Conservation (phyloP, 768 basidiomycete genomes). For the Cantharellus anzutake region DNA sequence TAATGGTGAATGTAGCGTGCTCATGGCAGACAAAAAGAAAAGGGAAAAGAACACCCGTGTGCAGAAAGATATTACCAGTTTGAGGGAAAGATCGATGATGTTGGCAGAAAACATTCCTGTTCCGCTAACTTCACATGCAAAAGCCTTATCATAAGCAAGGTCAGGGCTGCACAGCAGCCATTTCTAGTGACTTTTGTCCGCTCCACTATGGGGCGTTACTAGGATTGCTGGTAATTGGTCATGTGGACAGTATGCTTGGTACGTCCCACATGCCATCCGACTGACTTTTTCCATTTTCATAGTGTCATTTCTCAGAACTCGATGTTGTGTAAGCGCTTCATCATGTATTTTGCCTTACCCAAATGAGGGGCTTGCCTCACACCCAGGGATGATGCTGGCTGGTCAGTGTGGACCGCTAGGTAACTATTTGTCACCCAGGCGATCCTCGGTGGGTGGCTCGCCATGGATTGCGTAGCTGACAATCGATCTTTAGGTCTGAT, state of each 20-base stretch:
- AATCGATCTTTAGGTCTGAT: neutral
- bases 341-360: neutral
- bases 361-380: neutral
- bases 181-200: too few species aligned
- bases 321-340: neutral
- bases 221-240: too few species aligned
- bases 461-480: neutral
- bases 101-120: too few species aligned
- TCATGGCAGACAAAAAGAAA: too few species aligned
- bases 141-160: too few species aligned
- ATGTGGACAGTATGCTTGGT: neutral
- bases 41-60: too few species aligned
- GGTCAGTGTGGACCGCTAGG: neutral
- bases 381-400: neutral
- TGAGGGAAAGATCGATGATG: too few species aligned
- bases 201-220: too few species aligned
- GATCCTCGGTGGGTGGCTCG: neutral
- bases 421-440: neutral
- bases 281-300: constrained; percentile 1
- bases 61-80: too few species aligned
- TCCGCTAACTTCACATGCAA: too few species aligned
- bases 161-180: too few species aligned
- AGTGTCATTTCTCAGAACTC: constrained; percentile 17
- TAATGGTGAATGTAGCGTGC: too few species aligned
- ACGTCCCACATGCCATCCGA: neutral